Evolutionary conservation across 768 basidiomycete genomes (phyloP).

Genomic region (Lyophyllum semitale): DNA sequence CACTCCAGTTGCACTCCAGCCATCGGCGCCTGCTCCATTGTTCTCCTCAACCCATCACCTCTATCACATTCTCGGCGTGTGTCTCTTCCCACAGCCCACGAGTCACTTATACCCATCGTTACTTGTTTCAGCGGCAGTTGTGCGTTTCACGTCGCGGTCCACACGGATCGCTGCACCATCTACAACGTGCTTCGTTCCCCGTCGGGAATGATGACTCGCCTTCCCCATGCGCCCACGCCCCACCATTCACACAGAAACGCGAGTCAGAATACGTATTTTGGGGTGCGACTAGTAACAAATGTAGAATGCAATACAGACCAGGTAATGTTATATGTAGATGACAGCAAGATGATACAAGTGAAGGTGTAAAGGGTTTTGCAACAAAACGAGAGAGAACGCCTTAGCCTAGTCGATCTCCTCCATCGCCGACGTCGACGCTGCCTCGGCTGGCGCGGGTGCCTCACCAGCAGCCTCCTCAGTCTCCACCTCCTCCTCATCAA

Average conservation of each 20-base stretch:
- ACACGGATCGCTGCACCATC: not conserved
- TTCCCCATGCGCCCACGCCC: not conserved
- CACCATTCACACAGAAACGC: not conserved
- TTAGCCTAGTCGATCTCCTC: conserved; percentile 87
- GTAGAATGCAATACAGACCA: not conserved
- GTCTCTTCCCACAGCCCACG: not conserved
- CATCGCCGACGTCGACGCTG: conserved; percentile 81
- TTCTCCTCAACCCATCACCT: not conserved
- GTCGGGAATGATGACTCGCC: conserved; percentile 6
- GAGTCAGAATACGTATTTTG: not conserved
- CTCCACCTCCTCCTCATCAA: conserved; percentile 70
- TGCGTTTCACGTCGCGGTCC: not conserved
- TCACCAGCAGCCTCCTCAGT: conserved; percentile 44
- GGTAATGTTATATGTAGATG: not conserved
- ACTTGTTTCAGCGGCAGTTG: not conserved
- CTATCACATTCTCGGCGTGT: not conserved
- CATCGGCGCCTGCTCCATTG: not conserved
- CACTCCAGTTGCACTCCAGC: not conserved
- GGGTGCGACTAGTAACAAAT: not conserved
- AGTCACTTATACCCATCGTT: conserved; percentile 2
- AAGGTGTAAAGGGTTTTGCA: conserved; percentile 31
- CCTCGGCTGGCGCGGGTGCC: conserved; percentile 55
- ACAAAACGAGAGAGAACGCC: conserved; percentile 23
- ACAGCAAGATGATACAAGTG: conserved; percentile 7
- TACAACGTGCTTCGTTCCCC: not conserved